These are phyloP conservation scores for Diospyros lotus DNA, from an alignment of 148 eudicot species.

Conservation along the genomic window DNA sequence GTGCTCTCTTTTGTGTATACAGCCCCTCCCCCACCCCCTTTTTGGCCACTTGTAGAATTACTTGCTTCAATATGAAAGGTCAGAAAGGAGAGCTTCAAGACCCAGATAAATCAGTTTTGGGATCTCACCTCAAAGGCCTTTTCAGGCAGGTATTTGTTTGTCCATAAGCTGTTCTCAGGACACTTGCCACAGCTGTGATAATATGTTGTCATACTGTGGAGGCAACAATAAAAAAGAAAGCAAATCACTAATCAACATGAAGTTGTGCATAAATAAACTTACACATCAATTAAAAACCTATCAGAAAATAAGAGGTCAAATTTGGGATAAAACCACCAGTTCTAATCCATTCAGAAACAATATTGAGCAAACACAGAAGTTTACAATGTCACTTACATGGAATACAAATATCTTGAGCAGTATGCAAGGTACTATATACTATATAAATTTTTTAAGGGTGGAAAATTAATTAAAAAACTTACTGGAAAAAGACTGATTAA, in stretches of 20 bases:
- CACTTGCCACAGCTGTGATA: constrained; percentile 38
- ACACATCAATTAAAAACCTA: neutral
- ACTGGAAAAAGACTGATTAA: neutral
- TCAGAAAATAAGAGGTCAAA: neutral
- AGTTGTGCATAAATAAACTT: neutral
- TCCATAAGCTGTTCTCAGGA: constrained; percentile 82
- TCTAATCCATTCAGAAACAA: neutral
- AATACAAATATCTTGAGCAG: neutral
- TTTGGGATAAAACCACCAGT: neutral
- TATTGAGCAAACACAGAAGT: neutral
- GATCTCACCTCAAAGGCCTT: constrained; percentile 70
- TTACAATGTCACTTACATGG: neutral
- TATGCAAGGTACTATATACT: neutral
- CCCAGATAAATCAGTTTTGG: neutral
- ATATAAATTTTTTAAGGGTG: neutral
- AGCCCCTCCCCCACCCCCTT: too few relatives aligned
- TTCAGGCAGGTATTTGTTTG: constrained; percentile 80
- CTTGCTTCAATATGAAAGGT: too few relatives aligned
- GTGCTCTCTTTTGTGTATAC: too few relatives aligned
- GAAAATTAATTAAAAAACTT: too few relatives aligned
- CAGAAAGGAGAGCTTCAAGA: neutral
- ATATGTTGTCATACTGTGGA: constrained; percentile 44
- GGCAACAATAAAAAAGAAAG: constrained; percentile 2
- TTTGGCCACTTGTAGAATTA: too few relatives aligned
- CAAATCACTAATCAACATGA: constrained; percentile 1